phyloP scores from a whole-genome alignment of 495 filamentous ascomycete genomes.

The Tuber indicum region DNA sequence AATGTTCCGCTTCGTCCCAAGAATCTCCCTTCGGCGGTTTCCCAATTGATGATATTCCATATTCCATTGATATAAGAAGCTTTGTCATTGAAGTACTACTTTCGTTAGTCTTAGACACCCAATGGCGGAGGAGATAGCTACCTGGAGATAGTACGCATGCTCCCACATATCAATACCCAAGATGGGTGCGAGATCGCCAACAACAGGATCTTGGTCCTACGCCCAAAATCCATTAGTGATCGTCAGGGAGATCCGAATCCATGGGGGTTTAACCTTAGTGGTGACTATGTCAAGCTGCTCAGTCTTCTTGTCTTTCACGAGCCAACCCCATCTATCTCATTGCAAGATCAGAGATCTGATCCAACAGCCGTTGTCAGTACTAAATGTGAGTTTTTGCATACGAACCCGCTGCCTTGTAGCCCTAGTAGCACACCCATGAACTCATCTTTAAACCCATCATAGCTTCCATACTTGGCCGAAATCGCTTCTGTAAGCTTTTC shows the following conservation, averaged over 20 bases:
- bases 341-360: not conserved
- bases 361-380: not conserved
- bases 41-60: slow-evolving; percentile 98
- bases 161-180: slow-evolving; percentile 98
- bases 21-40: slow-evolving; percentile 80
- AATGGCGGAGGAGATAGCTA: not conserved
- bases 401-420: slow-evolving; percentile 74
- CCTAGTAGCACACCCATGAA: slow-evolving; percentile 74
- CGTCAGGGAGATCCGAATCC: not conserved
- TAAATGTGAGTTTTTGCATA: not conserved
- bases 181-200: slow-evolving; percentile 69
- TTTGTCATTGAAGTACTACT: slow-evolving; percentile 85
- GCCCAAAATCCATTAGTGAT: not conserved
- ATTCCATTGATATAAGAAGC: slow-evolving; percentile 91
- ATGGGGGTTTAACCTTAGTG: slow-evolving; percentile 49
- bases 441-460: slow-evolving; percentile 66
- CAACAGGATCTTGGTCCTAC: slow-evolving; percentile 80
- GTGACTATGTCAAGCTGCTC: slow-evolving; percentile 70
- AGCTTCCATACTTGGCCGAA: slow-evolving; percentile 64
- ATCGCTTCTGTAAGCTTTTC: slow-evolving; percentile 59
- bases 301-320: slow-evolving; percentile 79
- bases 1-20: slow-evolving; percentile 6
- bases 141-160: slow-evolving; percentile 63
- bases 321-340: slow-evolving; percentile 66
- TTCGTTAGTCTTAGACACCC: slow-evolving; percentile 50